Evolutionary conservation across 2,329 filamentous ascomycete genomes (phyloP).

Genomic region (Balansia obtecta): DNA sequence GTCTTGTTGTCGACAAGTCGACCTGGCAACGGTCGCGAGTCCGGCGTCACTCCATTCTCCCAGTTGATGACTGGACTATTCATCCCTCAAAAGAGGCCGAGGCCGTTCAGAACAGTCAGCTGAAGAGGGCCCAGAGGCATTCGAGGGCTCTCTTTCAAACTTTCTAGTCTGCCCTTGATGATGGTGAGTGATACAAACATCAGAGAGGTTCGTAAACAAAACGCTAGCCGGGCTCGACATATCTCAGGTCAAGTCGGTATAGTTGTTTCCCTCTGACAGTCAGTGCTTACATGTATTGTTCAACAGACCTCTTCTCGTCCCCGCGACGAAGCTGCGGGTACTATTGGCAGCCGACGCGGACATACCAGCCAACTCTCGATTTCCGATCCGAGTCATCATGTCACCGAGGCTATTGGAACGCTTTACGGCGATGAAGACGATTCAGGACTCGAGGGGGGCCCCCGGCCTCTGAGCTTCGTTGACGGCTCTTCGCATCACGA

Average conservation of each 20-base stretch:
- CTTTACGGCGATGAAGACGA: constrained; percentile 73
- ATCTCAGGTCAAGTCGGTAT: neutral
- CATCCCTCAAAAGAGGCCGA: neutral
- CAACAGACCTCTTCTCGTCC: constrained; percentile 45
- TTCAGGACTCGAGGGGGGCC: constrained; percentile 35
- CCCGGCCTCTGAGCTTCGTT: constrained; percentile 65
- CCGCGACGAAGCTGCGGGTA: constrained; percentile 41
- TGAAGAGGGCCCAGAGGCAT: constrained; percentile 18
- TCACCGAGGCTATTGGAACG: constrained; percentile 85
- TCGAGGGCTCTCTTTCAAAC: constrained; percentile 21
- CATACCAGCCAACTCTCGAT: constrained; percentile 50
- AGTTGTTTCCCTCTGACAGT: neutral
- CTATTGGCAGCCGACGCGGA: constrained; percentile 45
- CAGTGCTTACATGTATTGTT: neutral
- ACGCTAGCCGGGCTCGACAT: neutral
- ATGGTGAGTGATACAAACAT: constrained; percentile 28
- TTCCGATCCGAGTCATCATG: constrained; percentile 85
- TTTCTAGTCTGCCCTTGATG: constrained; percentile 29
- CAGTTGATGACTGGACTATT: constrained; percentile 17
- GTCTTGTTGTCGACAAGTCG: constrained; percentile 12
- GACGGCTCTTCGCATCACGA: constrained; percentile 40
- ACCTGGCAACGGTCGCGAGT: constrained; percentile 11
- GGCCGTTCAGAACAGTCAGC: constrained; percentile 13
- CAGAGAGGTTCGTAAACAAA: neutral
- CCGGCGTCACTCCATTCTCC: constrained; percentile 13